A percentile compares a stretch with the other conserved stretches of the same genome.
phyloP scores from a whole-genome alignment of 371 early-diverging fungal genomes.

The Apophysomyces trapeziformis region DNA sequence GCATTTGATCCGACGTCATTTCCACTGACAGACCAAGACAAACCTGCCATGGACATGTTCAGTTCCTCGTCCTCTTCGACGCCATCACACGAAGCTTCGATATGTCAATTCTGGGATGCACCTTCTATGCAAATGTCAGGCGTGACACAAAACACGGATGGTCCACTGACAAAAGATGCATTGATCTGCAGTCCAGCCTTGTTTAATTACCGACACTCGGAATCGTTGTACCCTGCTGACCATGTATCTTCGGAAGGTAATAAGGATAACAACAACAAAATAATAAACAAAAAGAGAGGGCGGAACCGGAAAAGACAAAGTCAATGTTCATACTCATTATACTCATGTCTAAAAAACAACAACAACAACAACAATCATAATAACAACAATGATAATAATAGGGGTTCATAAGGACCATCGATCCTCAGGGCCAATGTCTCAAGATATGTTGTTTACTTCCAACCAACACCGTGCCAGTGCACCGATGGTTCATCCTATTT shows the following conservation, averaged over 20 bases:
- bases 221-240: no score
- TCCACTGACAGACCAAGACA: background rate
- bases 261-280: no score
- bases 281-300: no score
- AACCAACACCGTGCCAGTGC: background rate
- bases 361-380: no score
- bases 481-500: background rate
- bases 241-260: no score
- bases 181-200: background rate
- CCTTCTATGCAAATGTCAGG: background rate
- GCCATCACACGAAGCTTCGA: background rate
- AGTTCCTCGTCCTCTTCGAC: background rate
- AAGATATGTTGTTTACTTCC: background rate
- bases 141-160: background rate
- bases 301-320: no score
- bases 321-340: no score
- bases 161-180: background rate
- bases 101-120: background rate
- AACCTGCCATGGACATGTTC: background rate
- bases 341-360: no score
- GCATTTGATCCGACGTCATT: background rate
- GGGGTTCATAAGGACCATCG: no score
- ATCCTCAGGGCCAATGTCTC: no score
- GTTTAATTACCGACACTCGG: slow-evolving; percentile 3
- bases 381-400: no score